phyloP scores from a whole-genome alignment of 495 filamentous ascomycete genomes.

The Trichoderma orchidacearum region DNA sequence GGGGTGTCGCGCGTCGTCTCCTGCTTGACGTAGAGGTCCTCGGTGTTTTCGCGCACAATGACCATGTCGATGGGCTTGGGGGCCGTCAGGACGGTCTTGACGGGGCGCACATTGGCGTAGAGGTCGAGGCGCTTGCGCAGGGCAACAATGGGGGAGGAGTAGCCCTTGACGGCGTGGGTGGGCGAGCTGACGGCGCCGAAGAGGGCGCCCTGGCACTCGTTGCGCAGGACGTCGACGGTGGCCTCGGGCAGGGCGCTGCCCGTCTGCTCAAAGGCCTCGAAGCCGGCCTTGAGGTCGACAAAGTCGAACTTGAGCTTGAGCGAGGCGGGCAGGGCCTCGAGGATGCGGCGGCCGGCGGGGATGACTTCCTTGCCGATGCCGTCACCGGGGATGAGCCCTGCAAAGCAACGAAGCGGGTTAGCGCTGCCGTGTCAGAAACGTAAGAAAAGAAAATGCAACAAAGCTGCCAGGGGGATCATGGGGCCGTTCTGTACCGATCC shows the following conservation, averaged over 20 bases:
- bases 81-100: slow-evolving; percentile 60
- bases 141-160: slow-evolving; percentile 94
- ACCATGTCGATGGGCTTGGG: slow-evolving; percentile 78
- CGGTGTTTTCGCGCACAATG: slow-evolving; percentile 97
- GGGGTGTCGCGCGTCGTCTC: slow-evolving; percentile 65
- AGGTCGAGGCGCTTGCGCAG: slow-evolving; percentile 89
- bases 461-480: neutral
- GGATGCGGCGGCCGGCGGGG: slow-evolving; percentile 77
- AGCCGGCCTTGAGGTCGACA: slow-evolving; percentile 81
- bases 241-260: slow-evolving; percentile 78
- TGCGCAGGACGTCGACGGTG: slow-evolving; percentile 72
- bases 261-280: slow-evolving; percentile 78
- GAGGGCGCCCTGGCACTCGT: slow-evolving; percentile 88
- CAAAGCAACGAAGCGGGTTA: slow-evolving; percentile 4
- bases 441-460: neutral
- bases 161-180: slow-evolving; percentile 74
- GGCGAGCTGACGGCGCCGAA: slow-evolving; percentile 96
- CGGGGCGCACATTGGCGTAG: slow-evolving; percentile 94
- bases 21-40: slow-evolving; percentile 98
- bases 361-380: slow-evolving; percentile 98
- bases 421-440: neutral
- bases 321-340: slow-evolving; percentile 76
- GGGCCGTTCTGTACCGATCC: slow-evolving; percentile 2
- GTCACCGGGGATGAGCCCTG: slow-evolving; percentile 94
- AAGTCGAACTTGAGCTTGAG: slow-evolving; percentile 87